phyloP scores from a whole-genome alignment of 2,329 filamentous ascomycete species.

The Diaporthe caulivora region DNA sequence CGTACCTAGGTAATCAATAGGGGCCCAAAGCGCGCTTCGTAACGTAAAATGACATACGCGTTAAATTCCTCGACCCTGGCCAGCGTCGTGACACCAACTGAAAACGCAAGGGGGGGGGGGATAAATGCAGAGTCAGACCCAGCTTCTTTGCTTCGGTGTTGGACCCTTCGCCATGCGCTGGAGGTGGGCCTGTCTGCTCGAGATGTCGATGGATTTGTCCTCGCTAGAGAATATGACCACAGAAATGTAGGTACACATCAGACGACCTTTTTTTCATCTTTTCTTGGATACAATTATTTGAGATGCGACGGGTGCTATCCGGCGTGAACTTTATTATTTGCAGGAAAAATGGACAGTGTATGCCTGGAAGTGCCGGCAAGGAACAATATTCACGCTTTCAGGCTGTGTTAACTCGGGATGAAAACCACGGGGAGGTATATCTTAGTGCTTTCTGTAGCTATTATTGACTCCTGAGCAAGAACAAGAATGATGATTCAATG shows the following conservation, averaged over 20 bases:
- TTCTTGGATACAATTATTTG: background rate
- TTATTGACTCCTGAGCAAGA: too few relatives aligned
- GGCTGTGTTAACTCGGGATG: background rate
- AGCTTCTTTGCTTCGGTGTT: constrained; percentile 9
- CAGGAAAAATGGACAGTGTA: too few relatives aligned
- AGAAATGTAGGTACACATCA: background rate
- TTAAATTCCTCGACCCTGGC: background rate
- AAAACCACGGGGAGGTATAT: background rate
- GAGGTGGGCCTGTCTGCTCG: constrained; percentile 10
- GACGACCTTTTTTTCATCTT: background rate
- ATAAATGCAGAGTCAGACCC: constrained; percentile 1
- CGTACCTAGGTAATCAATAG: background rate
- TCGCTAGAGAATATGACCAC: constrained; percentile 23
- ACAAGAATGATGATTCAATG: background rate
- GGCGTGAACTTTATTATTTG: background rate
- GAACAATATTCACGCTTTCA: background rate
- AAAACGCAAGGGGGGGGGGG: constrained; percentile 6
- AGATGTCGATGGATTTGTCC: constrained; percentile 5
- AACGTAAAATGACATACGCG: background rate
- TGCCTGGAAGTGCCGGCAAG: background rate
- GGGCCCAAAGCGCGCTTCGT: background rate
- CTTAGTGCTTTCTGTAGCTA: background rate
- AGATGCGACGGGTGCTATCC: background rate
- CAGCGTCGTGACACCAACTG: background rate
- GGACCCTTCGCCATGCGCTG: constrained; percentile 4